Evolutionary conservation across 768 basidiomycete genomes (phyloP), one percentile per base, ranked within the genome.

Genomic region (Suillus spraguei): DNA sequence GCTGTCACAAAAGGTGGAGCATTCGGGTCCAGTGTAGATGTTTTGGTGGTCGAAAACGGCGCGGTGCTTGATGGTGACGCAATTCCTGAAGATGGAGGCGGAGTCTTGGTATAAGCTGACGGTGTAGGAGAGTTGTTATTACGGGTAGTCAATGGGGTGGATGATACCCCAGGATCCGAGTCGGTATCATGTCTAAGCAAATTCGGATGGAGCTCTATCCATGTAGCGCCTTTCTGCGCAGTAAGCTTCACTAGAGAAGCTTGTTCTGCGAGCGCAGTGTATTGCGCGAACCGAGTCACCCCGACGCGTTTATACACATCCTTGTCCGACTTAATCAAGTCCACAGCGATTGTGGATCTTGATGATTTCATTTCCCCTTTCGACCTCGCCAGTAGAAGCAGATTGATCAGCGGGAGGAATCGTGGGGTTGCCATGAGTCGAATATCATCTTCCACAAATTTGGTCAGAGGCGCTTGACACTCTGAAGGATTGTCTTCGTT

Each of bases 311-410:
- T 47, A 60, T 77, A 77, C 35, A 66, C 49, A 32, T 65, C 52
- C 20, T 70, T 70, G 52, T 79, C 76, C 24, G 20, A 36, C 35
- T 69, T 56, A n/a, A 67, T 8, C 2, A 86, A 70, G 16, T 76
- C 74, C 16, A 67, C 0, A 5, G 78, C 80, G 22, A 86, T 63
- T 1, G 9, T 63, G 17, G 81, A 79, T n/a, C 83, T 80, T 5
- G 75, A 70, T 14, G 82, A 76, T 20, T 68, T 75, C 33, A 44
- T 0, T 33, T 70, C 62, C 5, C 81, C 82, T 6, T 71, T 74
- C 17, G 65, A 64, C 38, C 67, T 71, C 28, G 65, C 68, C 39
- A 63, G 66, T 20, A 74, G 59, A 38, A 76, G 60, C 60, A 60
- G 50, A 14, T 67, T 44, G 35, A 76, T 66, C 59, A 76, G 68